Percentiles rank a stretch among this genome's conserved stretches.
phyloP scores from a whole-genome alignment of 805 yeast species.

The Lipomyces sp. region DNA sequence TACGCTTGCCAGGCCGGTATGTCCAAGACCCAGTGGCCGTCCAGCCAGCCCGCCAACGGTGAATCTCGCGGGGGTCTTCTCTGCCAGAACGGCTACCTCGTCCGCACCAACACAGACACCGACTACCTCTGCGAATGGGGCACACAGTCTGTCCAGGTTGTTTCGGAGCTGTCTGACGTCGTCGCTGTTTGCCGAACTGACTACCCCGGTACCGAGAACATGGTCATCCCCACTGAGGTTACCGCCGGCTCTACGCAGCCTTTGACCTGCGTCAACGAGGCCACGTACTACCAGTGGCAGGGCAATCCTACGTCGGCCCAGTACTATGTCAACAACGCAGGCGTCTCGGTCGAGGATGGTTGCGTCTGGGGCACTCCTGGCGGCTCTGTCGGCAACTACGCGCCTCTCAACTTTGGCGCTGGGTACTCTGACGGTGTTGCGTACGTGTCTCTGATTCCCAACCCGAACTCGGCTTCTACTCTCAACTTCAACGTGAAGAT shows the following conservation, averaged over 20 bases:
- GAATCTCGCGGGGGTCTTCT: slow-evolving; percentile 89
- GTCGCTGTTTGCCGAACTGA: slow-evolving; percentile 97
- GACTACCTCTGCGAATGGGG: slow-evolving; percentile 89
- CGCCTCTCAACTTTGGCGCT: slow-evolving; percentile 92
- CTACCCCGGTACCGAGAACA: slow-evolving; percentile 98
- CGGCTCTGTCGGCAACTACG: slow-evolving; percentile 93
- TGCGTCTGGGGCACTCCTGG: slow-evolving; percentile 88
- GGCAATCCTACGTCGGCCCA: slow-evolving; percentile 85
- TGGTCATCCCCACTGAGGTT: slow-evolving; percentile 90
- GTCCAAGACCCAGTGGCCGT: slow-evolving; percentile 99
- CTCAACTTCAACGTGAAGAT: slow-evolving; percentile 76
- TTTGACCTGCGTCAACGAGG: slow-evolving; percentile 76
- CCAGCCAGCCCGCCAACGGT: slow-evolving; percentile 80
- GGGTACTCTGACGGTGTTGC: slow-evolving; percentile 72
- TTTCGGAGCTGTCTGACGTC: slow-evolving; percentile 55
- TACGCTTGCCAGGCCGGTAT: slow-evolving; percentile 98
- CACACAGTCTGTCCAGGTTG: slow-evolving; percentile 61
- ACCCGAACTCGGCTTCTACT: slow-evolving; percentile 70
- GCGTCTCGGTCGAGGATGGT: slow-evolving; percentile 84
- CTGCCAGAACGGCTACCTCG: slow-evolving; percentile 76
- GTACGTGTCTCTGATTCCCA: slow-evolving; percentile 74
- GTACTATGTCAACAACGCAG: slow-evolving; percentile 96
- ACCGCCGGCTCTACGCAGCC: slow-evolving; percentile 61
- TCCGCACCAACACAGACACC: slow-evolving; percentile 69
- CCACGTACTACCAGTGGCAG: slow-evolving; percentile 73